These are phyloP conservation scores for Chrysanthemum makinoi DNA, from an alignment of 129 eudicot genomes.

Conservation along the genomic window DNA sequence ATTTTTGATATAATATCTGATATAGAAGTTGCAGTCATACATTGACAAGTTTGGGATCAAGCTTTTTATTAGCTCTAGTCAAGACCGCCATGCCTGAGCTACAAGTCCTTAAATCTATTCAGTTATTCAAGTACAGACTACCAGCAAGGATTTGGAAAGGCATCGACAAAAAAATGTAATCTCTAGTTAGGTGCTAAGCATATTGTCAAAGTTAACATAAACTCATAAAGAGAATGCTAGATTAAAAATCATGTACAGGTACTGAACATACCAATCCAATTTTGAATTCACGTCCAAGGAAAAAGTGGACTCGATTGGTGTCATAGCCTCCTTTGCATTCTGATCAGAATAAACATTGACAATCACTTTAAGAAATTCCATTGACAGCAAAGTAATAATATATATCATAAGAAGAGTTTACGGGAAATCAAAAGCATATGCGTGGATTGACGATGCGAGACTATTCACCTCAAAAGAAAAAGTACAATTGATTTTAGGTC, in stretches of 20 bases:
- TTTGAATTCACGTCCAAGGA: conserved; percentile 94
- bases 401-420: background rate
- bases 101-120: background rate
- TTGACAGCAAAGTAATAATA: background rate
- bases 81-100: no score
- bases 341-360: conserved; percentile 27
- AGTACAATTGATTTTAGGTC: no score
- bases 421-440: no score
- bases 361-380: conserved; percentile 6
- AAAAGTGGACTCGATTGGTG: conserved; percentile 97
- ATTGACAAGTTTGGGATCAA: no score
- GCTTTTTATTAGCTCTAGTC: no score
- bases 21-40: no score
- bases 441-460: no score
- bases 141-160: background rate
- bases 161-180: background rate
- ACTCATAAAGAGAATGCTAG: background rate
- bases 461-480: no score
- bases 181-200: conserved; percentile 9
- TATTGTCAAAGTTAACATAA: conserved; percentile 10
- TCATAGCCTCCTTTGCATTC: conserved; percentile 99
- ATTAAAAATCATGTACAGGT: conserved; percentile 11
- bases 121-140: conserved; percentile 6
- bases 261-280: conserved; percentile 72
- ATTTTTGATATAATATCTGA: background rate